Evolutionary conservation across 2,329 filamentous ascomycete genomes (phyloP), one percentile per base, ranked within the genome.

Genomic region (Nemania bipapillata): DNA sequence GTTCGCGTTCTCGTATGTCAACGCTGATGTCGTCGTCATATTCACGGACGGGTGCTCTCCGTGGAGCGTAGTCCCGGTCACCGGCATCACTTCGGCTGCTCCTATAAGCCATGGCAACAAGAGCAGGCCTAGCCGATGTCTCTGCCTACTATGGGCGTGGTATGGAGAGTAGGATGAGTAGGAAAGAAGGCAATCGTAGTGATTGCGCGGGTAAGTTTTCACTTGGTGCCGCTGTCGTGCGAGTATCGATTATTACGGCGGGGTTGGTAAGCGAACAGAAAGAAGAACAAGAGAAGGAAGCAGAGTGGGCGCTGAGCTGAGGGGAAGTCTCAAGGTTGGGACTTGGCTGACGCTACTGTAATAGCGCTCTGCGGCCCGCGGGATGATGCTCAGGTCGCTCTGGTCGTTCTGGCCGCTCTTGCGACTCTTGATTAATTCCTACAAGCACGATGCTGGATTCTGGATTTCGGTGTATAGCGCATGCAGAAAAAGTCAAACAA

Each of bases 1-100:
- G n/a, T n/a, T 83, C 82, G 52, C 79, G 77, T 63, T 84, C 83
- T 52, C 83, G 81, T 45, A 84, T 78, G 49, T 81, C 80, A 63
- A 81, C 75, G 47, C 83, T 54, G 2, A 70, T 22, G 7, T 73
- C 70, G 17, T 74, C 71, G 0, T 79, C 76, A 63, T 83, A 80
- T 42, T 82, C 80, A 49, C 78, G 74, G 22, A 77, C 78, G 24
- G 79, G 76, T 50, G 67, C 66, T 47, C 76, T 72, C 63, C 76
- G 72, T 63, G 74, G 67, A 63, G 82, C 74, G 72, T 82, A 83
- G 66, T 86, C 84, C 70, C 81, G 80, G 68, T 86, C 84, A 69
- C 84, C 83, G 65, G 84, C 81, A 8, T 84, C 83, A 73, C 73
- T 77, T 61, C 74, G 71, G 68, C 71, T 76, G 70, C 68, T 73